phyloP scores from a whole-genome alignment of 1,284 basidiomycete genomes.

The Cryptococcus sp. region DNA sequence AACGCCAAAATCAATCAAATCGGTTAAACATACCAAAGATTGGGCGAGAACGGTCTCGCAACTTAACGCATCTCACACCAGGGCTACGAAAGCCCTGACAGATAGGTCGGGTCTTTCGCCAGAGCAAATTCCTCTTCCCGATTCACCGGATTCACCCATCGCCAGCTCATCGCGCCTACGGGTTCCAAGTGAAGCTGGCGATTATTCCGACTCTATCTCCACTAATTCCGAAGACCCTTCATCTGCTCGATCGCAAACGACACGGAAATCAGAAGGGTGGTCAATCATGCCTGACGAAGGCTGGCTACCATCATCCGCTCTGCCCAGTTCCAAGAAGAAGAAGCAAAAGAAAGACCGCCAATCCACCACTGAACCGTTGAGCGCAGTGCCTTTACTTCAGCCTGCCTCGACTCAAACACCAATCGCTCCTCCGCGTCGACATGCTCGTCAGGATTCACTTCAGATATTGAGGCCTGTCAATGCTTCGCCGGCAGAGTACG shows the following conservation, averaged over 20 bases:
- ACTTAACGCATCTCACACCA: too few relatives aligned
- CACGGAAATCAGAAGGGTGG: conserved; percentile 17
- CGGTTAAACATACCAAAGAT: too few relatives aligned
- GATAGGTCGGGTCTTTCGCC: too few relatives aligned
- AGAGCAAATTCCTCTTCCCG: conserved; percentile 2
- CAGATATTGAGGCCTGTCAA: conserved; percentile 1
- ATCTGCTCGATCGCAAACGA: not conserved
- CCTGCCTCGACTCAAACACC: too few relatives aligned
- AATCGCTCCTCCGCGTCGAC: not conserved
- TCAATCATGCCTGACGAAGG: conserved; percentile 40
- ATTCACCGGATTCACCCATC: conserved; percentile 7
- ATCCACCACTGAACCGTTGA: not conserved
- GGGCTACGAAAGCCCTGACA: too few relatives aligned
- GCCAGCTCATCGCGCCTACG: conserved; percentile 20
- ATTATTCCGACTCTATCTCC: conserved; percentile 3
- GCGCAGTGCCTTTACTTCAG: too few relatives aligned
- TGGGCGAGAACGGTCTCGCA: too few relatives aligned
- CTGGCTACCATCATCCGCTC: conserved; percentile 19
- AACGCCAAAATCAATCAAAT: too few relatives aligned
- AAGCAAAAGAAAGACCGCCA: conserved; percentile 13
- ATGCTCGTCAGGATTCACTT: not conserved
- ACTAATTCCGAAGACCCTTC: not conserved
- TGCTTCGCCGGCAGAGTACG: conserved; percentile 21
- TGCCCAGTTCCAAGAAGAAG: conserved; percentile 24
- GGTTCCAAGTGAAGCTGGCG: conserved; percentile 4